Base-by-base conservation (phyloP, 2,329 filamentous ascomycete genomes). In the Cryphonectria carpinicola region DNA sequence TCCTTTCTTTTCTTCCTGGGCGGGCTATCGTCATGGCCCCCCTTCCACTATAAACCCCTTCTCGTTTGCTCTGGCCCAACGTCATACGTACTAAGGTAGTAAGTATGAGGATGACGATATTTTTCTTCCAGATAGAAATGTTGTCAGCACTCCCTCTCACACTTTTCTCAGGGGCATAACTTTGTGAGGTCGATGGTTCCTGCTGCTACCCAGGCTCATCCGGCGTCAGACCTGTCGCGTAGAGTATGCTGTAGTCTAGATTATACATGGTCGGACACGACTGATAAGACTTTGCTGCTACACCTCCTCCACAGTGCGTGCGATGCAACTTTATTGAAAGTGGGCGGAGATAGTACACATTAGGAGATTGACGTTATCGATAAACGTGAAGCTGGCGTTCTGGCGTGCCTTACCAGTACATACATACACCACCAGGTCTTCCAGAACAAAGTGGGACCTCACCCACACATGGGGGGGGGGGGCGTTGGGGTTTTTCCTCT, bases 381-480 rank as follows among this genome's bases (percentile, higher is more conserved):
- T 61, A 61, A 14, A 22, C 35, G n/a, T 7, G 19, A 39, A 39
- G 52, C 52, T 28, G 52, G n/a, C 54, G 3, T 39, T 17, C 32
- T 39, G 35, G 58, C 32, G 10, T 61, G 8, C 32, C 32, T 13
- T 22, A 22, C 10, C 37, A 39, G 37, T 39, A 39, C 37, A 39
- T 39, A 39, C 37, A 39, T 39, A 39, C 37, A 39, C 10, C 35
- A 39, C 35, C 3, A 22, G 22, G 35, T 61, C 35, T 61, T 61
- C 58, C 19, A 61, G 58, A 61, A 61, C n/a, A 35, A 58, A 61
- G 58, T 61, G 58, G 58, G 22, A 61, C 35, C 58, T 10, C 32
- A 22, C 35, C 58, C 32, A 32, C 54, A 56, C 52, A 56, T 56
- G 52, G 52, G n/a, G 46, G 46, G 22, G n/a, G n/a, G n/a, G n/a